Conservation (phyloP, 257 asterid species). For the Ballota nigra region DNA sequence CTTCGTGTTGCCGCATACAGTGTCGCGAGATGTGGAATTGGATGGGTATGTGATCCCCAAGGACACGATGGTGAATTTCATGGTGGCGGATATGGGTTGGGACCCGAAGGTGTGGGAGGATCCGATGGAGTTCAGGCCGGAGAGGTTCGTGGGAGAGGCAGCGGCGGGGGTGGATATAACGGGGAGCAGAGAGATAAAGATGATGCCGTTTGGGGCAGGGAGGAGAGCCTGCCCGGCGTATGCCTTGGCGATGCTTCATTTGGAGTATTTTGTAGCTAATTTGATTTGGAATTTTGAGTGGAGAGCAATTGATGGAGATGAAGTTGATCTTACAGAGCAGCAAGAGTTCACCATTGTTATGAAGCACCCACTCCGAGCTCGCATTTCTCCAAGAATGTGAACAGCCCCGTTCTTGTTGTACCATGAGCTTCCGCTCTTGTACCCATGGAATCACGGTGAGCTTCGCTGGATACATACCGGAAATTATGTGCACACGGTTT, state of each 20-base stretch:
- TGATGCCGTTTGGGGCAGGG: slow-evolving; percentile 84
- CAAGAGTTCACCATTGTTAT: slow-evolving; percentile 53
- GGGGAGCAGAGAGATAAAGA: slow-evolving; percentile 67
- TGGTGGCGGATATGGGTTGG: slow-evolving; percentile 74
- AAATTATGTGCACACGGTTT: too few species aligned
- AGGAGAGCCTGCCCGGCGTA: slow-evolving; percentile 61
- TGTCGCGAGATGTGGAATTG: slow-evolving; percentile 43
- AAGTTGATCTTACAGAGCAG: slow-evolving; percentile 54
- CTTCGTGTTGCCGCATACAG: slow-evolving; percentile 59
- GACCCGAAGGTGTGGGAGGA: slow-evolving; percentile 64
- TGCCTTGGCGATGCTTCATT: slow-evolving; percentile 54
- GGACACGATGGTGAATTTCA: slow-evolving; percentile 48
- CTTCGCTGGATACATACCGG: too few species aligned
- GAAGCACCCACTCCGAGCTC: slow-evolving; percentile 53
- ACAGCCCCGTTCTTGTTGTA: too few species aligned
- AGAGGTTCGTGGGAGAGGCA: slow-evolving; percentile 44
- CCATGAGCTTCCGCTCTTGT: too few species aligned
- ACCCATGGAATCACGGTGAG: too few species aligned
- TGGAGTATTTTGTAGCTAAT: slow-evolving; percentile 70
- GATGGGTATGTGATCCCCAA: slow-evolving; percentile 48
- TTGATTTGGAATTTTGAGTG: slow-evolving; percentile 51
- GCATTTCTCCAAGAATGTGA: slow-evolving; percentile 25
- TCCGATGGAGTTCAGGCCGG: slow-evolving; percentile 72
- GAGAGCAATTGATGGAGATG: slow-evolving; percentile 32
- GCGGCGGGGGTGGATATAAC: slow-evolving; percentile 38